Conservation (phyloP, 2,329 filamentous ascomycete species). For the Byssochlamys sp. region DNA sequence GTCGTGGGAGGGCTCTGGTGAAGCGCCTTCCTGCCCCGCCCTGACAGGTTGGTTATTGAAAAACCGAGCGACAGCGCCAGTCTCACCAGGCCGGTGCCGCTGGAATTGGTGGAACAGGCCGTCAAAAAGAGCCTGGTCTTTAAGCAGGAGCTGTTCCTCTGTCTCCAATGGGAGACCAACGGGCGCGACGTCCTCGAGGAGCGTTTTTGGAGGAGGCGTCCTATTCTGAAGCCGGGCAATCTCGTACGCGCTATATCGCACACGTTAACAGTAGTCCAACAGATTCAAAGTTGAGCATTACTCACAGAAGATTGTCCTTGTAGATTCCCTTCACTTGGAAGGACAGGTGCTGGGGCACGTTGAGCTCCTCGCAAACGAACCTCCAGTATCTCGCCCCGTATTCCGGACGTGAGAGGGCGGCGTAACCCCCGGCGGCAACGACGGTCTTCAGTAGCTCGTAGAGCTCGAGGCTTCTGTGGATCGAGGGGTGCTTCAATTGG, state of each 20-base stretch:
- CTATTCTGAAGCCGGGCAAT: neutral
- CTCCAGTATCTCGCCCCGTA: neutral
- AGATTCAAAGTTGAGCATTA: neutral
- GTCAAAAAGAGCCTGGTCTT: neutral
- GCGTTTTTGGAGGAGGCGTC: neutral
- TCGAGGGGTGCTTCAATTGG: neutral
- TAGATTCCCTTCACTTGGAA: conserved; percentile 1
- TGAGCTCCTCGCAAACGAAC: neutral
- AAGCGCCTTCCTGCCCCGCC: neutral
- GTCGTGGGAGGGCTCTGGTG: neutral
- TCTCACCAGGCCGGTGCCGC: neutral
- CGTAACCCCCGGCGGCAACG: neutral
- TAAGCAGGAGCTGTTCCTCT: neutral
- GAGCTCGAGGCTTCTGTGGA: neutral
- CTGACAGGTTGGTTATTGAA: neutral
- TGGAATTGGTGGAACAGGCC: neutral
- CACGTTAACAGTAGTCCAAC: neutral
- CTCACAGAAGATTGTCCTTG: neutral
- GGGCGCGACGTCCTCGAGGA: neutral
- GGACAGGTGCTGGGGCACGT: neutral
- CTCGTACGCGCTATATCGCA: neutral
- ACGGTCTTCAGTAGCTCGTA: neutral
- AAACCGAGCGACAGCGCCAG: neutral
- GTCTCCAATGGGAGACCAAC: neutral
- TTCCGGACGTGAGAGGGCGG: neutral